Evolutionary conservation across 208 protist species (phyloP).

Genomic region (Trichomonas vaginalis): DNA sequence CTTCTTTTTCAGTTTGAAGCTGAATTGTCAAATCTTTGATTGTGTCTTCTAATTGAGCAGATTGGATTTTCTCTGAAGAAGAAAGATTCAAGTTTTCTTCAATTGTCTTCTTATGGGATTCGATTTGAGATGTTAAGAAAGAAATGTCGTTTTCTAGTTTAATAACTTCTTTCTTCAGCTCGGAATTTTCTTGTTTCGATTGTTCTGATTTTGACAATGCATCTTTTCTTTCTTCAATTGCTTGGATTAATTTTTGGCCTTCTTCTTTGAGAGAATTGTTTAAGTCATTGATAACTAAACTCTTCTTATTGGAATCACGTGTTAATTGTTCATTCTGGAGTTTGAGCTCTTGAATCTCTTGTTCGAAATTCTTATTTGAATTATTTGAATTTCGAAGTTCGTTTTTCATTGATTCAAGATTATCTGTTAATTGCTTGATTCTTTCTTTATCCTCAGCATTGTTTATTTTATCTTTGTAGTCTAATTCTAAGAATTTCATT

Average conservation of each 20-base stretch:
- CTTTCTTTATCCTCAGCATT: background rate
- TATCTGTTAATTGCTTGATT: background rate
- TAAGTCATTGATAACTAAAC: background rate
- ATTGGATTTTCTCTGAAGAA: background rate
- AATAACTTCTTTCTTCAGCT: background rate
- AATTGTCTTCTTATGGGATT: background rate
- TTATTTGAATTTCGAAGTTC: background rate
- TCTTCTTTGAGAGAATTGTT: background rate
- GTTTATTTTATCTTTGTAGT: background rate
- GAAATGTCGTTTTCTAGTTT: background rate
- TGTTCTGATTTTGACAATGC: background rate
- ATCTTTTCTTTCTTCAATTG: background rate
- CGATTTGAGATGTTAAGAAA: background rate
- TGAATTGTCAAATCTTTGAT: background rate
- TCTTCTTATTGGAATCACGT: background rate
- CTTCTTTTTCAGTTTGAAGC: background rate
- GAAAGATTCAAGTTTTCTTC: background rate
- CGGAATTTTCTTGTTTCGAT: background rate
- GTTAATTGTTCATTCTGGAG: background rate
- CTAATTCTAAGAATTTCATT: background rate
- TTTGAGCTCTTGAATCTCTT: background rate
- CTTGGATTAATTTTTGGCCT: background rate
- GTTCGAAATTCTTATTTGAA: background rate
- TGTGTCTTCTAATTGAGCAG: background rate
- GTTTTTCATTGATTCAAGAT: background rate